Evolutionary conservation across 2,329 filamentous ascomycete species (phyloP), one percentile per base, ranked within the genome.

Genomic region (Aotearoamyces nothofagi): DNA sequence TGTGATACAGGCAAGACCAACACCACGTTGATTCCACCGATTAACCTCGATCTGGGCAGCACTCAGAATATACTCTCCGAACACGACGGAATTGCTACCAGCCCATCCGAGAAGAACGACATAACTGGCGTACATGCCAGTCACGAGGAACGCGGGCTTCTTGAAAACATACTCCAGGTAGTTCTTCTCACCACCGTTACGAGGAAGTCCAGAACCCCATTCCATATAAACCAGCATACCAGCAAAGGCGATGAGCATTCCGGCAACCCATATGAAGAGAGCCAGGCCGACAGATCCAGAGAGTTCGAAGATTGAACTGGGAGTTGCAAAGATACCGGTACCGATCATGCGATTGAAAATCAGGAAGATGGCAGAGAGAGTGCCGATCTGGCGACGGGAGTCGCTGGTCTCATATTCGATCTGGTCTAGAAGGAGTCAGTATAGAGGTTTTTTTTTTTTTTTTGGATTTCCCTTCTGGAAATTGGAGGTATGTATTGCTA

Each of bases 21-120:
- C 56, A 24, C 61, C 71, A 22, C 75, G 62, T 52, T 78, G 69
- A 47, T 78, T 77, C 72, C 72, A 78, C 13, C 71, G 58, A 27
- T 56, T 62, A 14, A 74, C 66, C 38, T 78, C 64, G 13, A 69
- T 59, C 9, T 69, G 54, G 8, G 73, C 67, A 6, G 74, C 75
- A 43, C 74, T 61, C 2, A 80, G 60, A 32, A 80, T 69, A 49
- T 79, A 79, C 45, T 78, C 71, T 34, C 73, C 73, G 38, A 80
- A 78, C 22, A 78, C 63, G 37, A 80, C 68, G 1, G 66, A 75
- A 49, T 79, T 79, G 9, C 67, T 67, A 5, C 66, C 67, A 0
- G 71, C 69, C 69, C 70, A 78, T 9, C 66, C 69, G 11, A 78
- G 61, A 1, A 78, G 58, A 15, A 78, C 43, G 9, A 74, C 65